Evolutionary conservation across 106 monocot species (phyloP).

Genomic region (Alisma plantagoaquatica): DNA sequence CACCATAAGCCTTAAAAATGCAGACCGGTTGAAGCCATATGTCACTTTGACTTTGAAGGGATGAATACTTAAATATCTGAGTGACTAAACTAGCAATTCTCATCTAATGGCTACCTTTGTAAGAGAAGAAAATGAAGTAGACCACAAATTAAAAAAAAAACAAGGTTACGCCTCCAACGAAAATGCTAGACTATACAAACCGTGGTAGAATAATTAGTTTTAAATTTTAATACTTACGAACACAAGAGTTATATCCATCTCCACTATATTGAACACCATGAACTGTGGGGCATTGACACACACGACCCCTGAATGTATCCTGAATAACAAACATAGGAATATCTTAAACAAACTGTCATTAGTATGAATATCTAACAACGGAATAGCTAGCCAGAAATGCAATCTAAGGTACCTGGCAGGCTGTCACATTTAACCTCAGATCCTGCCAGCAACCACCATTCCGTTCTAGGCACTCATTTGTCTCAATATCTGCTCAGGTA

Average conservation of each 20-base stretch:
- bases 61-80: too few species aligned
- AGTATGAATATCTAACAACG: conserved; percentile 1
- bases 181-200: too few species aligned
- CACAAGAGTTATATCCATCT: conserved; percentile 80
- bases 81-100: too few species aligned
- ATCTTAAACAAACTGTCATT: conserved; percentile 19
- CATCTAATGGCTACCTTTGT: too few species aligned
- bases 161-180: too few species aligned
- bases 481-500: conserved; percentile 55
- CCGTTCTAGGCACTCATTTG: conserved; percentile 70
- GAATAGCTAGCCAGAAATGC: not conserved
- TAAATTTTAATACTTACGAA: too few species aligned
- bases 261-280: conserved; percentile 73
- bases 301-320: conserved; percentile 87
- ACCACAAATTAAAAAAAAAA: too few species aligned
- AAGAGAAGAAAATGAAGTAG: too few species aligned
- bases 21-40: too few species aligned
- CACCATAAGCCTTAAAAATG: too few species aligned
- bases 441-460: conserved; percentile 94
- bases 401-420: conserved; percentile 58
- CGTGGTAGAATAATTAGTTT: too few species aligned
- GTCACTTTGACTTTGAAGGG: too few species aligned
- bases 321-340: conserved; percentile 17
- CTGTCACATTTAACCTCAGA: conserved; percentile 42
- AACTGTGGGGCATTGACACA: conserved; percentile 69